Base-by-base conservation (phyloP, 352 stramenopile genomes). In the Pythium grandisporangium region DNA sequence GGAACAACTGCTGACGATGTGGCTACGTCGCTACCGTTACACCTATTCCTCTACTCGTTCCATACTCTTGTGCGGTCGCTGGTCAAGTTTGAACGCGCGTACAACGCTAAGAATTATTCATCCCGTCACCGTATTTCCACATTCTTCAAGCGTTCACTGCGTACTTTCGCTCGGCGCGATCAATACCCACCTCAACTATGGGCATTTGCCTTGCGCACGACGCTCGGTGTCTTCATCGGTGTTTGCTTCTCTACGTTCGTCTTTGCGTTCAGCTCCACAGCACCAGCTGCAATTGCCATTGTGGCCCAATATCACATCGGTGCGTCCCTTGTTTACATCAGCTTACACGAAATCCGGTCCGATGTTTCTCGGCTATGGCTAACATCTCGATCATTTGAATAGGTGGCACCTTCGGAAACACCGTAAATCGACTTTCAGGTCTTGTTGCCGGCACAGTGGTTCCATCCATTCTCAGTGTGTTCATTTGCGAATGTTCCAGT, bases 31-130 rank as follows among this genome's bases (percentile, higher is more conserved):
- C 82, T 90, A 63, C 71, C 73, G 0, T 42, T 90, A 20, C 85
- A 86, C 40, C 60, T 90, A 10, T 91, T 91, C 34, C 61, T 88
- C 16, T 91, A 83, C 48, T 88, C 78, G 22, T 75, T 87, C 48
- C 68, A 88, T 42, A 68, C 75, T 2, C 72, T 87, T 19, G 67
- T 69, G 41, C 57, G 72, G 23, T 83, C 67, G 27, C 38, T 88
- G 17, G 51, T 76, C 27, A 58, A 82, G 42, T 91, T 91, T 30
- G 65, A 85, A 42, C 54, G 55, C 7, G 49, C 64, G 23, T 84
- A 83, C 44, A 88, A 91, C 40, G 33, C 63, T 19, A 91, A 87
- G 42, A 85, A 84, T 22, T 84, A 84, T 30, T 70, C 59, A 4
- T 46, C 60, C 8, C 50, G 51, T 4, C 66, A 79, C 25, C 77